Evolutionary conservation across 2,329 filamentous ascomycete species (phyloP).

Genomic region (Blumeriella jaapii): DNA sequence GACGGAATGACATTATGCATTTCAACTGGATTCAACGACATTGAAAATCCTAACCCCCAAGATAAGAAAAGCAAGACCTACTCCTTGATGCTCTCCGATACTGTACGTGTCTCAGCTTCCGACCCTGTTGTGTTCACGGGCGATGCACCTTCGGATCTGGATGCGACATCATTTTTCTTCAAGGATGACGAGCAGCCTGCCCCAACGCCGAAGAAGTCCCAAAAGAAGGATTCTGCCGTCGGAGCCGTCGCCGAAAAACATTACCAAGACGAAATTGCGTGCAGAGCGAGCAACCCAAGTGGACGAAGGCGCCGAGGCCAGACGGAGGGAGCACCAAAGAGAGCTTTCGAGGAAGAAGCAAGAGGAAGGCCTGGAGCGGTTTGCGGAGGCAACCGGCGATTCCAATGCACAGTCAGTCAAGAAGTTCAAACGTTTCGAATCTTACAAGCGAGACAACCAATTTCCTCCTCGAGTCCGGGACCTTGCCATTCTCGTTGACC

Average conservation of each 20-base stretch:
- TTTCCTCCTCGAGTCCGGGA: constrained; percentile 75
- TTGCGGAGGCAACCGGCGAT: constrained; percentile 72
- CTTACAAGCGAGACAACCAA: constrained; percentile 96
- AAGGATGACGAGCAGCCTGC: constrained; percentile 88
- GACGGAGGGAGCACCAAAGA: constrained; percentile 83
- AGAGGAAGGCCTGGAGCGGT: constrained; percentile 73
- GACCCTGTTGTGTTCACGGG: constrained; percentile 87
- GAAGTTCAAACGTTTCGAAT: constrained; percentile 98
- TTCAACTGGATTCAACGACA: constrained; percentile 79
- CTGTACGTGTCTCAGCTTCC: constrained; percentile 70
- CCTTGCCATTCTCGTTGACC: constrained; percentile 79
- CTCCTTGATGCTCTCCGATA: constrained; percentile 84
- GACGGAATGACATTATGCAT: constrained; percentile 96
- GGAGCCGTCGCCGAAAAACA: constrained; percentile 87
- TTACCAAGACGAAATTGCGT: constrained; percentile 83
- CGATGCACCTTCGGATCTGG: constrained; percentile 80
- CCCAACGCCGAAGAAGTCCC: constrained; percentile 80
- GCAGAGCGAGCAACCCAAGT: constrained; percentile 81
- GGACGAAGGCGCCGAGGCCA: constrained; percentile 81
- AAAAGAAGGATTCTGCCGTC: constrained; percentile 70
- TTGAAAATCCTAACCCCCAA: constrained; percentile 76
- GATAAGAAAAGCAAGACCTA: constrained; percentile 86
- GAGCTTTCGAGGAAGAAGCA: constrained; percentile 82
- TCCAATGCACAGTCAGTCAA: constrained; percentile 89
- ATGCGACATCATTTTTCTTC: constrained; percentile 97